These are phyloP conservation scores for Yamadazyma kitorensis DNA, from an alignment of 805 yeast genomes.

Conservation along the genomic window DNA sequence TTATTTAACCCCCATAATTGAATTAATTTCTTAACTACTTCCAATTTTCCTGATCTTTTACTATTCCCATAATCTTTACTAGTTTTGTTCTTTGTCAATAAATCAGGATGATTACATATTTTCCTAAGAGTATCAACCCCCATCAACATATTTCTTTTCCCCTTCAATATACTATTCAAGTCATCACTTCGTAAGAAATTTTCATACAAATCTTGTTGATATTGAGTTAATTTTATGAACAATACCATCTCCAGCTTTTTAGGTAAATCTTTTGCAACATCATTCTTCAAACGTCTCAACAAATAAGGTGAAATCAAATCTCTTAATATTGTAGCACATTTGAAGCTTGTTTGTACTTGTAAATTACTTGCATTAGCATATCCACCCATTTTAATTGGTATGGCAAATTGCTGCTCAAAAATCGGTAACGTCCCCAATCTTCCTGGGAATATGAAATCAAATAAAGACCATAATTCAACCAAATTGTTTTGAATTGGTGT, in stretches of 20 bases:
- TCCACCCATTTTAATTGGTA: slow-evolving; percentile 96
- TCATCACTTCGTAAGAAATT: slow-evolving; percentile 77
- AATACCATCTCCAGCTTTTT: slow-evolving; percentile 91
- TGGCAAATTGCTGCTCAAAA: slow-evolving; percentile 86
- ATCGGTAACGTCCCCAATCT: slow-evolving; percentile 92
- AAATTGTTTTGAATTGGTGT: slow-evolving; percentile 96
- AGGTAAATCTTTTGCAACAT: slow-evolving; percentile 94
- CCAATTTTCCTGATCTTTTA: slow-evolving; percentile 80
- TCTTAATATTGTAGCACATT: slow-evolving; percentile 88
- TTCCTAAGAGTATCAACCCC: slow-evolving; percentile 90
- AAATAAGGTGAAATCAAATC: slow-evolving; percentile 89
- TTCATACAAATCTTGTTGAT: slow-evolving; percentile 71
- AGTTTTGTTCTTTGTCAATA: slow-evolving; percentile 44
- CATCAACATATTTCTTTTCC: slow-evolving; percentile 76
- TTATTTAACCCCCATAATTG: slow-evolving; percentile 74
- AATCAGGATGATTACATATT: slow-evolving; percentile 95
- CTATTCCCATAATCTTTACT: slow-evolving; percentile 53
- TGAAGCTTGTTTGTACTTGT: slow-evolving; percentile 94
- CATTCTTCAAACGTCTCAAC: slow-evolving; percentile 81
- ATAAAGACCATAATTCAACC: slow-evolving; percentile 89
- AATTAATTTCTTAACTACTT: slow-evolving; percentile 74
- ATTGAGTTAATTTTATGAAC: slow-evolving; percentile 79
- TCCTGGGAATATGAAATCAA: slow-evolving; percentile 95
- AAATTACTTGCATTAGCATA: slow-evolving; percentile 95
- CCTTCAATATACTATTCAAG: slow-evolving; percentile 63